Evolutionary conservation across 2,329 filamentous ascomycete genomes (phyloP), one percentile per base, ranked within the genome.

Genomic region (Cercospora sp.): DNA sequence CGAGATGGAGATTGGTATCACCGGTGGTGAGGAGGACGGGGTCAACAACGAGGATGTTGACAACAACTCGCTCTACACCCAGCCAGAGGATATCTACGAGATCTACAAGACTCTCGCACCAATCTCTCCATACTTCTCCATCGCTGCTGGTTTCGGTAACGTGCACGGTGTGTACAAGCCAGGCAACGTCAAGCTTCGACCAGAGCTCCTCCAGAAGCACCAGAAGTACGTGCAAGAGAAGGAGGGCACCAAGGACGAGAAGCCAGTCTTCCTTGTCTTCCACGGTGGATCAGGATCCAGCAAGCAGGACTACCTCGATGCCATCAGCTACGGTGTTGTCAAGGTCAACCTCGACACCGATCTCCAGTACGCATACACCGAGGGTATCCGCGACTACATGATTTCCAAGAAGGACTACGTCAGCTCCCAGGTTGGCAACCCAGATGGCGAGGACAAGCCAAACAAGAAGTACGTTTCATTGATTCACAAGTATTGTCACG

Each of bases 311-410:
- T 99, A 91, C 88, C 86, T 85, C 72, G 89, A 93, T 77, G 94
- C 94, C 79, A 97, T 97, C 82, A 84, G 85, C 80, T 91, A 94
- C 83, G 95, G 95, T 86, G 94, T 99, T 76, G 91, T 97, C 85
- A 99, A 99, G 90, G 95, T 99, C 84, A 99, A 99, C 87, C 87
- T 99, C 77, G 95, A 99, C 84, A 99, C 95, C 61, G 95, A 99
- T 80, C 88, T 98, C 84, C 94, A 98, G 87, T 97, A 89, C 82
- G 94, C 94, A 69, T 99, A 98, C 88, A 87, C 95, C 74, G 84
- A 85, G 71, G 95, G 95, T 84, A 91, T 98, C 85, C 92, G 95
- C 73, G 94, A 99, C 85, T 99, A 93, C 86, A 87, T 98, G 80
- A 82, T 93, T 78, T 91, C 89, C 81, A 97, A 97, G 88, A 94